phyloP scores from a whole-genome alignment of 1,284 basidiomycete genomes.

The Kwoniella shivajii region DNA sequence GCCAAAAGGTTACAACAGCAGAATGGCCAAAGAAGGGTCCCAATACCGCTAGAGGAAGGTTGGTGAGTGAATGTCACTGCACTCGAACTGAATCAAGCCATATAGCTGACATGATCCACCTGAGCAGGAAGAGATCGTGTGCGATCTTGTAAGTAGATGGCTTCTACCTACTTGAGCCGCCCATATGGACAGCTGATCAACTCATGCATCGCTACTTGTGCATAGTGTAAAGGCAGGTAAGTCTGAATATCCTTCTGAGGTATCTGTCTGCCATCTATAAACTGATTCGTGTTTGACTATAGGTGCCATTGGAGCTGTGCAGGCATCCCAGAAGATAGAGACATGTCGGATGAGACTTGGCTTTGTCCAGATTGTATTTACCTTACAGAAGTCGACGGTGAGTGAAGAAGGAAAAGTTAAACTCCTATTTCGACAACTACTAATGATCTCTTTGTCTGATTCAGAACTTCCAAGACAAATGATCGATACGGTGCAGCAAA shows the following conservation, averaged over 20 bases:
- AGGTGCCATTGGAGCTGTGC: slow-evolving; percentile 23
- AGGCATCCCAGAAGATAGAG: slow-evolving; percentile 13
- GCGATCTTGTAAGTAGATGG: slow-evolving; percentile 14
- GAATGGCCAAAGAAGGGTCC: slow-evolving; percentile 20
- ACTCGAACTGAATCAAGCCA: neutral
- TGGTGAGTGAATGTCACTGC: slow-evolving; percentile 15
- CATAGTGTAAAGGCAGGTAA: slow-evolving; percentile 11
- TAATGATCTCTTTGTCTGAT: neutral
- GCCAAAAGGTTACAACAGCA: neutral
- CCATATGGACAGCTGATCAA: neutral
- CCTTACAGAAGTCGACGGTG: slow-evolving; percentile 3
- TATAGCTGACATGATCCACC: too few species aligned
- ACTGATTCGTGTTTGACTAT: neutral
- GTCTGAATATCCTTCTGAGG: neutral
- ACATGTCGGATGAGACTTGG: slow-evolving; percentile 18
- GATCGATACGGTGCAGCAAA: slow-evolving; percentile 11
- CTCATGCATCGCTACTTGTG: too few species aligned
- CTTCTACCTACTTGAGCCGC: neutral
- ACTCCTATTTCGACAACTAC: neutral
- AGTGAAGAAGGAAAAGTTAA: neutral
- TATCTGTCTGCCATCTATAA: neutral
- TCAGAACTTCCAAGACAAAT: slow-evolving; percentile 7
- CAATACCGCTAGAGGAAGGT: slow-evolving; percentile 23
- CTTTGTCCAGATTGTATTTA: slow-evolving; percentile 17
- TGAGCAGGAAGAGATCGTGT: slow-evolving; percentile 17